Percentiles rank a stretch among this genome's conserved stretches.
Evolutionary conservation across 441 rosid species (phyloP).

Genomic region (Theobroma grandiflorum): DNA sequence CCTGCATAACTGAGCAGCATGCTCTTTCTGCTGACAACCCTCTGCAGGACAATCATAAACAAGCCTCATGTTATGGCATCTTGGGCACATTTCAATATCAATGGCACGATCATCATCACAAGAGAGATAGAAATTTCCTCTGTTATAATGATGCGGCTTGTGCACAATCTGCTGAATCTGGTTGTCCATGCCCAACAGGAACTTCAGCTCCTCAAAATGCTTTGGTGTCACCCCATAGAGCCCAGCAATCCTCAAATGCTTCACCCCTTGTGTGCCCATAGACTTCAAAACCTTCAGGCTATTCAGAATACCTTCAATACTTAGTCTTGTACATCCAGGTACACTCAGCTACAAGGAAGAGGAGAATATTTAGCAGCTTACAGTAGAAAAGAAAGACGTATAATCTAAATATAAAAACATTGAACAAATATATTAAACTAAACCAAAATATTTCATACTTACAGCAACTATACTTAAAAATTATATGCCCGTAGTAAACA

Average conservation of each 20-base stretch:
- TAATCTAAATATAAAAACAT: background rate
- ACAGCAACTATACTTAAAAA: background rate
- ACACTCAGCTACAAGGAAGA: constrained; percentile 72
- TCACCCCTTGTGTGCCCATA: constrained; percentile 57
- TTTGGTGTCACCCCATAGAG: constrained; percentile 72
- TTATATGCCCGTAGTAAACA: background rate
- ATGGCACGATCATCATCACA: constrained; percentile 75
- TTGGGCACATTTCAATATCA: constrained; percentile 92
- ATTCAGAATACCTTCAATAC: constrained; percentile 69
- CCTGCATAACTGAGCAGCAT: constrained; percentile 60
- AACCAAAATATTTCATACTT: constrained; percentile 5
- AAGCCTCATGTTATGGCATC: constrained; percentile 74
- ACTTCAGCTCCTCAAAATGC: constrained; percentile 71
- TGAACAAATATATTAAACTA: background rate
- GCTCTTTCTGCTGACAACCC: constrained; percentile 63
- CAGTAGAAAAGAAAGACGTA: background rate
- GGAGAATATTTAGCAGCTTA: constrained; percentile 25
- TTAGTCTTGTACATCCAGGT: constrained; percentile 89
- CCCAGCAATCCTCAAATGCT: constrained; percentile 81
- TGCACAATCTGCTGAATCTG: constrained; percentile 37
- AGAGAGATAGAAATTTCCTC: constrained; percentile 63
- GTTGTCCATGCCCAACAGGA: constrained; percentile 55
- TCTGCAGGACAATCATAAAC: constrained; percentile 93
- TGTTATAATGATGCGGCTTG: constrained; percentile 75
- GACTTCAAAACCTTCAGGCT: constrained; percentile 66